Evolutionary conservation across 2,329 filamentous ascomycete species (phyloP), one percentile per base, ranked within the genome.

Genomic region (Emydomyces testavorans): DNA sequence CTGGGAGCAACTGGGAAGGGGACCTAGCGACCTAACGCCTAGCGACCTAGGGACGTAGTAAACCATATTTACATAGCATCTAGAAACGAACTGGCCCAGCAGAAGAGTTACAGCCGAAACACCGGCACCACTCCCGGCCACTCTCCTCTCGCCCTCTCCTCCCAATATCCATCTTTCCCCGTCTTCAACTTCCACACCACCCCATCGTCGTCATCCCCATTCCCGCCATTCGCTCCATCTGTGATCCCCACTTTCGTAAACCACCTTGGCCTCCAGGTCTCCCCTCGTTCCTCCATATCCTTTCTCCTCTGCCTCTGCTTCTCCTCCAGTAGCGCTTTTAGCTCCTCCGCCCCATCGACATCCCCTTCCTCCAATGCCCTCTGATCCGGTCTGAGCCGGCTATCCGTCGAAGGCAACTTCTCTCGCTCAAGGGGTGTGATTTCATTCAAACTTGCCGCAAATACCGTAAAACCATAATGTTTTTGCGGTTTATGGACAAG

Each of bases 151-250:
- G 72, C 75, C 52, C 90, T 77, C 66, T 86, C 82, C 61, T 94
- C 89, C 92, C 92, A 98, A 67, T 98, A 98, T 6, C 86, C 82
- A 15, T 93, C 87, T 65, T 83, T 88, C 16, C 88, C 87, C 2
- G 72, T 72, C 69, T 82, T 92, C 55, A 56, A 21, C 31, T 52
- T 56, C 54, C 54, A 56, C 18, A 51, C 41, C 13, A 23, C 36
- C 26, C 43, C 48, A 16, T 52, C 43, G 4, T 52, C 51, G 6
- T 39, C 51, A 18, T 40, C 39, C 40, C 50, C 1, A 18, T 16
- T 2, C 28, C 35, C 5, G 2, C 35, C 45, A 40, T 34, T 47
- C 16, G 24, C 34, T 24, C 62, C 56, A 34, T 52, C 40, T n/a
- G 58, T 40, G 28, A 60, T 69, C 10, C 70, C 70, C 6, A 84